These are phyloP conservation scores for Trichosporon sp. DNA, from an alignment of 1,284 basidiomycete genomes.

Conservation along the genomic window DNA sequence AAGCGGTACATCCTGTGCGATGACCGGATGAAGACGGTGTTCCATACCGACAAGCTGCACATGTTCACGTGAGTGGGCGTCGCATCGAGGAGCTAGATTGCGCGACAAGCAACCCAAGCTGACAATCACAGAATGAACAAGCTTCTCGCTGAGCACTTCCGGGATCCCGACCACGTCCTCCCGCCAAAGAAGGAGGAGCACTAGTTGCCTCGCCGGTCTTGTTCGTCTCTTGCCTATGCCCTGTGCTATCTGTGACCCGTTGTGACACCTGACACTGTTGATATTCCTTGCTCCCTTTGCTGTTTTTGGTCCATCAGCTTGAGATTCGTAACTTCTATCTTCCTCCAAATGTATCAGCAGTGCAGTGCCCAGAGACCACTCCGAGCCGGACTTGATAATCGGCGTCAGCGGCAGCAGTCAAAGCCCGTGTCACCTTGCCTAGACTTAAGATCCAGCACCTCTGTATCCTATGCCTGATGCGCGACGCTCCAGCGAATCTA, in stretches of 20 bases:
- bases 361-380: background rate
- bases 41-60: slow-evolving; percentile 50
- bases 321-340: background rate
- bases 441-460: too few relatives aligned
- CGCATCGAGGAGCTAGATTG: too few relatives aligned
- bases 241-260: background rate
- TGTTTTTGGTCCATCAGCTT: background rate
- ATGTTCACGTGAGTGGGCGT: slow-evolving; percentile 49
- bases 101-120: too few relatives aligned
- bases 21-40: slow-evolving; percentile 47
- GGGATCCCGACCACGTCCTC: slow-evolving; percentile 38
- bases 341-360: background rate
- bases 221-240: background rate
- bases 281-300: background rate
- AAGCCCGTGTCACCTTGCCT: too few relatives aligned
- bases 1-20: slow-evolving; percentile 53
- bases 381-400: too few relatives aligned
- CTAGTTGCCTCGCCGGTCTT: background rate
- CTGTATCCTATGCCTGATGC: too few relatives aligned
- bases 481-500: slow-evolving; percentile 1
- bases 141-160: slow-evolving; percentile 35
- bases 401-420: too few relatives aligned
- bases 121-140: slow-evolving; percentile 50
- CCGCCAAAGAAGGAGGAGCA: slow-evolving; percentile 7
- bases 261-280: background rate